Base-by-base conservation (phyloP, 108 stramenopile genomes). In the Cyclostephanos invisitatus region DNA sequence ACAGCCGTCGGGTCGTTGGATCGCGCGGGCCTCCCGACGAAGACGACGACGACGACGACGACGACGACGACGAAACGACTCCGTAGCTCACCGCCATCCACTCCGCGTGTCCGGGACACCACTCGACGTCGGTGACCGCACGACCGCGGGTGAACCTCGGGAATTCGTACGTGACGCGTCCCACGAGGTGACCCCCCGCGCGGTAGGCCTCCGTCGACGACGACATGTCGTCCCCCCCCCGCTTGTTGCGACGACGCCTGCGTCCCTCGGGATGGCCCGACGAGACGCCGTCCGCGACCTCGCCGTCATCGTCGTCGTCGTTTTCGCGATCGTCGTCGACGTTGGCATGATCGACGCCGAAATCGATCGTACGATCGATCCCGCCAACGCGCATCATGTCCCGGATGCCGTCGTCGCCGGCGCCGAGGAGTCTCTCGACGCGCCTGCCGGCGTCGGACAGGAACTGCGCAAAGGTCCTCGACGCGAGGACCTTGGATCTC, bases 51-150 rank as follows among this genome's bases (percentile, higher is more conserved):
- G 24, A 25, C 55, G 70, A 61, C 6, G 58, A 74, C 36, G 81
- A 58, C 7, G 61, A 59, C 50, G 83, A 65, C n/a, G 83, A 81
- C 40, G 60, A 21, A n/a, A 54, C 57, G 25, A 59, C 64, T 40
- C 73, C 85, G 64, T 94, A 91, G 47, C 85, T 84, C 17, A 85
- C 83, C 48, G 91, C 69, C 81, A 94, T 77, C 58, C 90, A 74
- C 73, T 94, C 93, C 47, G 80, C 82, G 62, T 94, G 93, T 38
- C 82, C 73, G 6, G 91, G 93, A 36, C 91, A 94, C 93, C 93
- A 94, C 68, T 89, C 87, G 55, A 94, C 69, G 74, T 89, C 86
- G 21, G 93, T 94, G 28, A 91, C 83, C 70, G 87, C 82, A 22
- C 93, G 74, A 1, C 73, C 74, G 21, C 81, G 53, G 5, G 93